Evolutionary conservation across 2,329 filamentous ascomycete genomes (phyloP), one percentile per base, ranked within the genome.

Genomic region (Nemania diffusa): DNA sequence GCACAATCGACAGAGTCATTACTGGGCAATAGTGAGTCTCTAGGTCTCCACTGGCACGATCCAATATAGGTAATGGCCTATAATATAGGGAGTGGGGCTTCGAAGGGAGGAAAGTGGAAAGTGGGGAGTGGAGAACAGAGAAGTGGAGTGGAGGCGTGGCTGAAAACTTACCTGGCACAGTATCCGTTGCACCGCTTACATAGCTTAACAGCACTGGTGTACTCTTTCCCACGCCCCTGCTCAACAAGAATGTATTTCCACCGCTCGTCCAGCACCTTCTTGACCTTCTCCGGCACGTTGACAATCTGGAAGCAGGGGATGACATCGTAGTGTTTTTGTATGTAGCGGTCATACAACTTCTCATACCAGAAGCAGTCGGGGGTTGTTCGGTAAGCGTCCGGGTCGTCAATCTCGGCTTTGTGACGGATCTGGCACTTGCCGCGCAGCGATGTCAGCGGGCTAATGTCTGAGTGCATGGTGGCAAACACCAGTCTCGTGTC

Each of bases 391-490:
- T 94, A 97, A 59, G 90, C 88, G 64, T 97, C 92, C 72, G 97
- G 82, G 76, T 92, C 90, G 40, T 88, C 82, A 68, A 98, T 95
- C 78, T 98, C 94, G 70, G 90, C 92, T 73, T 92, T 90, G 83
- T 99, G 96, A 79, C 88, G 87, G 79, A 99, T 96, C 71, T 91
- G 89, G 80, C 95, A 98, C 82, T 97, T 97, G 73, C 96, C 96
- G 76, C 96, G 93, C 73, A 99, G 84, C 52, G 96, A 93, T 57
- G 94, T 94, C 75, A 99, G 85, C 65, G 96, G 96, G 78, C 93
- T 97, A 69, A 94, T 91, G 83, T 99, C 96, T 27, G 96, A 98
- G 81, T 99, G 96, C 96, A 99, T 99, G 32, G 96, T 97, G 69
- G 94, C 95, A 81, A 95, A 97, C 59, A 99, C 89, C 75, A 95